phyloP scores from a whole-genome alignment of 345 rosid species.

The Trapa incisa region DNA sequence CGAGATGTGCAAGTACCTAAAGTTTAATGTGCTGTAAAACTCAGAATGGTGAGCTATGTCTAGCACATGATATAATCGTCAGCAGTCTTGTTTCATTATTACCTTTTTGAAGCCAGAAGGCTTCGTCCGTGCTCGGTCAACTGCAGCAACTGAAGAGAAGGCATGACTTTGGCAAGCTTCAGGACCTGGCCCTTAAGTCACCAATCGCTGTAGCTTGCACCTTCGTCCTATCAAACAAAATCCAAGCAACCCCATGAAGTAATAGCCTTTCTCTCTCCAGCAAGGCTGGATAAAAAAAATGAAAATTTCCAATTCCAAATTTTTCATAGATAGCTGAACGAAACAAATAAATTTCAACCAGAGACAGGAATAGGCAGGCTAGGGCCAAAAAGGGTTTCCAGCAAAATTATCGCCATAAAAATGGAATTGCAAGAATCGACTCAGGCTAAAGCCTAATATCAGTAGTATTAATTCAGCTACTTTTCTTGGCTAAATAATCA shows the following conservation, averaged over 20 bases:
- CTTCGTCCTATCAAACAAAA: neutral
- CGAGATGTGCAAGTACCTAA: neutral
- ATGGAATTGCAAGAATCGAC: neutral
- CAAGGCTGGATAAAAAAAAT: neutral
- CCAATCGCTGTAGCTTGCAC: conserved; percentile 10
- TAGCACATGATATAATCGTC: neutral
- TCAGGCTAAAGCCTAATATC: neutral
- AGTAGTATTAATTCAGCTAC: neutral
- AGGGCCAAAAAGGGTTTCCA: neutral
- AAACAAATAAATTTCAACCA: neutral
- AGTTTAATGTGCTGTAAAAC: neutral
- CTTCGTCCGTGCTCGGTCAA: conserved; percentile 72
- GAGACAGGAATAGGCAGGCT: neutral
- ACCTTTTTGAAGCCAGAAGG: conserved; percentile 83
- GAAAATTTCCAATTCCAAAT: neutral
- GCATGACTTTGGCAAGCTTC: conserved; percentile 35
- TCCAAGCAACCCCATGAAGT: neutral
- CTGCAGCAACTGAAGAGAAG: conserved; percentile 81
- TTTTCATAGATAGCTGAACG: neutral
- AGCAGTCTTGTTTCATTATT: conserved; percentile 5
- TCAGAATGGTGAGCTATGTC: neutral
- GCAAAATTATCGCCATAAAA: neutral
- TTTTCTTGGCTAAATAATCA: neutral
- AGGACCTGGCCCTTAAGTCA: conserved; percentile 11
- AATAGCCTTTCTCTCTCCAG: neutral